A percentile compares a stretch with the other conserved stretches of the same genome.
Evolutionary conservation across 2,329 filamentous ascomycete species (phyloP).

Genomic region (Diplodia mutila): DNA sequence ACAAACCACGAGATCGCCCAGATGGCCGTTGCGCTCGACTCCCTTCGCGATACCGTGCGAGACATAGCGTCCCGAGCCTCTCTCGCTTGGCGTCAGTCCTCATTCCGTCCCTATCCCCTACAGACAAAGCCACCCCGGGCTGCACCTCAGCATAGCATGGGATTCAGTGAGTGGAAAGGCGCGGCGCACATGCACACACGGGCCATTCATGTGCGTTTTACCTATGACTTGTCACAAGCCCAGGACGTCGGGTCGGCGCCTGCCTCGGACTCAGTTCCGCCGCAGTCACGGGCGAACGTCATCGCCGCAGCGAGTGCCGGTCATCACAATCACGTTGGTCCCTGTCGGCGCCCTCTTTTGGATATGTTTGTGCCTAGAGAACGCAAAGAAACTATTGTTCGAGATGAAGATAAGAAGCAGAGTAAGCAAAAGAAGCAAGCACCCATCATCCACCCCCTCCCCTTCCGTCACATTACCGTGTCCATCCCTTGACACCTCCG

Average conservation of each 20-base stretch:
- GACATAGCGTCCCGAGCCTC: neutral
- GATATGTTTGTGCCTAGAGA: neutral
- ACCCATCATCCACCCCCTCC: conserved; percentile 6
- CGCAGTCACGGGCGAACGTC: neutral
- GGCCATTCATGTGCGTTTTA: too few relatives aligned
- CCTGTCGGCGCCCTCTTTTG: neutral
- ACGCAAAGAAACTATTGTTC: neutral
- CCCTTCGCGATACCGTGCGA: conserved; percentile 2
- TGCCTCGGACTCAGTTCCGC: neutral
- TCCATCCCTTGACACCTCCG: neutral
- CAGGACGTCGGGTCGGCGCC: neutral
- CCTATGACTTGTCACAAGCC: neutral
- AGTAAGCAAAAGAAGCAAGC: conserved; percentile 11
- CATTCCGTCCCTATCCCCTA: neutral
- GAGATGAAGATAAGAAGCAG: conserved; percentile 22
- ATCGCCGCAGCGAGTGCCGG: neutral
- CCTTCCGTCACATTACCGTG: conserved; percentile 26
- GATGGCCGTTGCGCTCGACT: conserved; percentile 7
- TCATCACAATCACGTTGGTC: neutral
- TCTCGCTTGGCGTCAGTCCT: neutral
- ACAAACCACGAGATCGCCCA: conserved; percentile 22
- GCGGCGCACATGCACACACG: neutral
- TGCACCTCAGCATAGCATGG: too few relatives aligned
- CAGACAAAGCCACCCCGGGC: neutral
- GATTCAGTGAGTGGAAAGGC: too few relatives aligned